These are phyloP conservation scores for Lentinula sp. DNA, from an alignment of 768 basidiomycete genomes.

Conservation along the genomic window DNA sequence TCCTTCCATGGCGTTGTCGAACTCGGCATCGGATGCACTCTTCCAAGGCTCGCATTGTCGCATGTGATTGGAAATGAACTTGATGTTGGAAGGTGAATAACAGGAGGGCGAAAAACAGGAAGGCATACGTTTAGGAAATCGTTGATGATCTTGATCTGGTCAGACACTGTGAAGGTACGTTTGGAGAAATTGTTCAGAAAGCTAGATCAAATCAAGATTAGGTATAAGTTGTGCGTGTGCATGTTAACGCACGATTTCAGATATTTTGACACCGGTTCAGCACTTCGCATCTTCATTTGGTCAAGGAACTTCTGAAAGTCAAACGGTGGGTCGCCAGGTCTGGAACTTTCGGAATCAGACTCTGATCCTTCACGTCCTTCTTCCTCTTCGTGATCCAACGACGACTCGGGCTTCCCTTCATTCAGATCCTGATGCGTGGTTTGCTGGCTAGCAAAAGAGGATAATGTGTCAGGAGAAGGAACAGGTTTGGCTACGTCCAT, in stretches of 20 bases:
- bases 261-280: slow-evolving; percentile 93
- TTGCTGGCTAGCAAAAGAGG: slow-evolving; percentile 44
- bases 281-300: slow-evolving; percentile 83
- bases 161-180: slow-evolving; percentile 83
- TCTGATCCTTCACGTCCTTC: neutral
- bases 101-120: slow-evolving; percentile 6
- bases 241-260: slow-evolving; percentile 74
- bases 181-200: slow-evolving; percentile 93
- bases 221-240: neutral
- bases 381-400: neutral
- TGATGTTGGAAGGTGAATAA: slow-evolving; percentile 5
- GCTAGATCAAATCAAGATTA: slow-evolving; percentile 31
- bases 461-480: slow-evolving; percentile 49
- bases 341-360: neutral
- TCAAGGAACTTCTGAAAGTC: slow-evolving; percentile 95
- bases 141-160: slow-evolving; percentile 93
- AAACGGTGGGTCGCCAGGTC: slow-evolving; percentile 44
- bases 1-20: slow-evolving; percentile 95
- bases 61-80: slow-evolving; percentile 94
- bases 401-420: slow-evolving; percentile 1
- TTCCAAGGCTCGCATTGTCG: slow-evolving; percentile 78
- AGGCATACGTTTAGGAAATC: slow-evolving; percentile 79
- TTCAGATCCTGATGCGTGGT: slow-evolving; percentile 6
- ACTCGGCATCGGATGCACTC: slow-evolving; percentile 70
- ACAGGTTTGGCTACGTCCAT: slow-evolving; percentile 55